Evolutionary conservation across 257 asterid genomes (phyloP).

Genomic region (Fraxinus pennsylvanica): DNA sequence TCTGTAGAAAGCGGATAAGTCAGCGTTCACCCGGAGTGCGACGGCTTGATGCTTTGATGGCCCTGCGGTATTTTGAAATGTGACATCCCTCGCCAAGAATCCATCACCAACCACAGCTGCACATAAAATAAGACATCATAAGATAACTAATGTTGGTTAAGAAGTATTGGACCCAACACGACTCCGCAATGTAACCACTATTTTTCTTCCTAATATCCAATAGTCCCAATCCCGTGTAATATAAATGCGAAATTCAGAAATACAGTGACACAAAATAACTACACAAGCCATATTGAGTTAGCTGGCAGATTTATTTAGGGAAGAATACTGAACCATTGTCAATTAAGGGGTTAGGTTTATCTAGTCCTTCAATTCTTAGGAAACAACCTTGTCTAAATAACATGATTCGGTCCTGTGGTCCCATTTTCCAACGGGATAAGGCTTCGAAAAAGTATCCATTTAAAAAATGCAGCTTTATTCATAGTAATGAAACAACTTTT

Average conservation of each 20-base stretch:
- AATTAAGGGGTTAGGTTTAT: not conserved
- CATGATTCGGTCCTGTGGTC: not conserved
- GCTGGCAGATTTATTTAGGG: no score
- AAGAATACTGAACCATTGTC: not conserved
- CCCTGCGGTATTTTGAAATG: slow-evolving; percentile 65
- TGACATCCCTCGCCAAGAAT: slow-evolving; percentile 54
- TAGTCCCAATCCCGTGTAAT: not conserved
- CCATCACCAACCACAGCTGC: slow-evolving; percentile 55
- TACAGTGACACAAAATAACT: no score
- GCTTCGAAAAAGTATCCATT: not conserved
- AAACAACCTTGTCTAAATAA: no score
- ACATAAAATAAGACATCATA: not conserved
- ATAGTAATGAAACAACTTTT: no score
- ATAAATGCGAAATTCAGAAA: not conserved
- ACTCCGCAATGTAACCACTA: no score
- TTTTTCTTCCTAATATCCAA: no score
- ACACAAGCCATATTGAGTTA: no score
- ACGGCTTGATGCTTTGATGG: slow-evolving; percentile 57
- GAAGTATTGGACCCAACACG: not conserved
- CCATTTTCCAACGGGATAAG: not conserved
- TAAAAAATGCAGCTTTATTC: no score
- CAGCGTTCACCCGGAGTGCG: slow-evolving; percentile 43
- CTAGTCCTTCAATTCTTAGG: not conserved
- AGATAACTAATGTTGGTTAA: not conserved
- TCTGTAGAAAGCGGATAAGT: slow-evolving; percentile 52